phyloP scores from a whole-genome alignment of 2,329 filamentous ascomycete species.

The Cercospora janseana region DNA sequence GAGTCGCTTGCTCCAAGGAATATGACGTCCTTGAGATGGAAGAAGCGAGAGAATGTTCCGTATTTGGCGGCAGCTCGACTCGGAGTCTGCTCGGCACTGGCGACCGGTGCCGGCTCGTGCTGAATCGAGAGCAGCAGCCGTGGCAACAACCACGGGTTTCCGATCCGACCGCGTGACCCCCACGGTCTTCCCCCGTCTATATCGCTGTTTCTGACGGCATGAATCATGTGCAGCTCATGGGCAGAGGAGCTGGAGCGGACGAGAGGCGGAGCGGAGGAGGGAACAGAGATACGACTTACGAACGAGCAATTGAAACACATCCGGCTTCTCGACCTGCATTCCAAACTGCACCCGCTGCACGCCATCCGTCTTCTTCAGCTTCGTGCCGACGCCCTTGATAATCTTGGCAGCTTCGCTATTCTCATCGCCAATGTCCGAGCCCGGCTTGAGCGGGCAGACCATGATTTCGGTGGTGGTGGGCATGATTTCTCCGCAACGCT shows the following conservation, averaged over 20 bases:
- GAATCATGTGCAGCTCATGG: no score
- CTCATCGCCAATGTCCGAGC: conserved; percentile 36
- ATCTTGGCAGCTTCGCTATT: conserved; percentile 33
- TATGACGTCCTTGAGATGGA: no score
- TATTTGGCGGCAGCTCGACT: no score
- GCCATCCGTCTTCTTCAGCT: conserved; percentile 41
- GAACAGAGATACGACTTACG: conserved; percentile 35
- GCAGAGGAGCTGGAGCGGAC: no score
- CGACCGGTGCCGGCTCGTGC: no score
- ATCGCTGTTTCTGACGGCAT: no score
- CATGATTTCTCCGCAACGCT: conserved; percentile 30
- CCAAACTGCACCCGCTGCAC: conserved; percentile 41
- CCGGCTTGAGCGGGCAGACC: conserved; percentile 40
- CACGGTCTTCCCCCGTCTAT: no score
- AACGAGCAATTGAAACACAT: conserved; percentile 41
- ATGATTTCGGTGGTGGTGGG: conserved; percentile 43
- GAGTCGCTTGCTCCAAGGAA: no score
- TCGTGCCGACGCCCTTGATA: conserved; percentile 37
- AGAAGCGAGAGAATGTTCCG: not conserved
- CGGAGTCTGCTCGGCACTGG: no score
- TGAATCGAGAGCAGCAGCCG: not conserved
- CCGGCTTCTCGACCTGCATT: conserved; percentile 41
- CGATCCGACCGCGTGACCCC: no score
- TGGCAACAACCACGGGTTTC: not conserved
- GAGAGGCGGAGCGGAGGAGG: not conserved